Base-by-base conservation (phyloP, 352 stramenopile genomes). In the Globisporangium echinulatum region DNA sequence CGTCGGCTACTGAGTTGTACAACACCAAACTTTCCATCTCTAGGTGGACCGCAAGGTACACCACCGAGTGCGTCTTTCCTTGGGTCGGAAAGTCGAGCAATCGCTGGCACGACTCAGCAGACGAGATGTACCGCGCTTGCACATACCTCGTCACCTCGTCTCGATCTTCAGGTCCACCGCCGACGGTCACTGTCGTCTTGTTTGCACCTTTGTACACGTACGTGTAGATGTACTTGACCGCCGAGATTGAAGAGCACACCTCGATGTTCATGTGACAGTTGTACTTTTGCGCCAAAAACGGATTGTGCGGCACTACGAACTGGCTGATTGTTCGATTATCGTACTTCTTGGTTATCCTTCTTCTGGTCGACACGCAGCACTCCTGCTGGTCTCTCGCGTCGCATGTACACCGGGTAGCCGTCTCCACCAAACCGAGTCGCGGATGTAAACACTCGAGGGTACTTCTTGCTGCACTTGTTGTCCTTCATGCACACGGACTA, bases 91-190 rank as follows among this genome's bases (percentile, higher is more conserved):
- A 67, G 7, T 59, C 51, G 19, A 75, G 60, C 0, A 78, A 19
- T 4, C 66, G 58, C 48, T 61, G 53, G 36, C 62, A 74, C 10
- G 61, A 61, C 42, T 80, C 69, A 4, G 72, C 43, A 0, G 69
- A 61, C 6, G 66, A 69, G 11, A 83, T 69, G 42, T 79, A 79
- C 0, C 71, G 52, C 2, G 51, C 69, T 0, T 50, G 66, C 0
- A 77, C 17, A 19, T 71, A 77, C 13, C 53, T 42, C 0, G 56
- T 19, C 7, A 76, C 64, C 40, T 83, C 66, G n/a, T 77, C 62
- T 13, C 52, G n/a, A 0, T 53, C 44, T 40, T 56, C 7, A 17
- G 11, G 48, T 33, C n/a, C 15, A 11, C 19, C n/a, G 14, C 33
- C 3, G 14, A 15, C 0, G 5, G 33, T 40, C 49, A 53, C 2